These are phyloP conservation scores for Coemansia sp. DNA, from an alignment of 192 early-diverging fungal genomes.

Conservation along the genomic window DNA sequence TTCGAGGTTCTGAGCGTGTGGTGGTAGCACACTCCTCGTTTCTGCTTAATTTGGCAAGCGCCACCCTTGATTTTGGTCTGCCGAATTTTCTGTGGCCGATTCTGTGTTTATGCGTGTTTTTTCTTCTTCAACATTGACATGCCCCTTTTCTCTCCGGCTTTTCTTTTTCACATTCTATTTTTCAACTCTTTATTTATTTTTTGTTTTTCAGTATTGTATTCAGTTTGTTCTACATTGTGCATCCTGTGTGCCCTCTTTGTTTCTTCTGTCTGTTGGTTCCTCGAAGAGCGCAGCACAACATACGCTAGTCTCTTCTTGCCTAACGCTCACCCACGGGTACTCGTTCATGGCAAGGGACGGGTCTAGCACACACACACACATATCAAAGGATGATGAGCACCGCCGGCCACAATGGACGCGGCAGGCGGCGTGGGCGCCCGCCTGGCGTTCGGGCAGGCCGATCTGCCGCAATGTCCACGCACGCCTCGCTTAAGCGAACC, in stretches of 20 bases:
- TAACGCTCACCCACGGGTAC: neutral
- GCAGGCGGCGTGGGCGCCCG: conserved; percentile 41
- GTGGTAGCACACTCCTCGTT: neutral
- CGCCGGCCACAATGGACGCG: conserved; percentile 27
- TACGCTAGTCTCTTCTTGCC: neutral
- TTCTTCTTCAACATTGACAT: too few relatives aligned
- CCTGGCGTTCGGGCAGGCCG: conserved; percentile 22
- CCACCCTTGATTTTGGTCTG: neutral
- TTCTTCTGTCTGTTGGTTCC: neutral
- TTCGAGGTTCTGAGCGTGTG: conserved; percentile 37
- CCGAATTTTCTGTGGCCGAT: too few relatives aligned
- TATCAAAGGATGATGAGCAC: conserved; percentile 5
- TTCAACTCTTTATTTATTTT: neutral
- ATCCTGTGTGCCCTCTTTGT: neutral
- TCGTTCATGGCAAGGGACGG: neutral
- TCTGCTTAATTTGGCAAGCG: conserved; percentile 1
- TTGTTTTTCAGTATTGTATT: neutral
- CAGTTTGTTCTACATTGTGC: too few relatives aligned
- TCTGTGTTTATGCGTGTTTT: too few relatives aligned
- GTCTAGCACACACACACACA: neutral
- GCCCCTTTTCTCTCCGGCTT: neutral
- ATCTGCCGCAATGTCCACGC: neutral
- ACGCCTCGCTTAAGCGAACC: neutral
- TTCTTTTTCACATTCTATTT: conserved; percentile 1
- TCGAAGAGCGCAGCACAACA: neutral